phyloP scores from a whole-genome alignment of 306 rosid genomes.

The Cicer judaicum region DNA sequence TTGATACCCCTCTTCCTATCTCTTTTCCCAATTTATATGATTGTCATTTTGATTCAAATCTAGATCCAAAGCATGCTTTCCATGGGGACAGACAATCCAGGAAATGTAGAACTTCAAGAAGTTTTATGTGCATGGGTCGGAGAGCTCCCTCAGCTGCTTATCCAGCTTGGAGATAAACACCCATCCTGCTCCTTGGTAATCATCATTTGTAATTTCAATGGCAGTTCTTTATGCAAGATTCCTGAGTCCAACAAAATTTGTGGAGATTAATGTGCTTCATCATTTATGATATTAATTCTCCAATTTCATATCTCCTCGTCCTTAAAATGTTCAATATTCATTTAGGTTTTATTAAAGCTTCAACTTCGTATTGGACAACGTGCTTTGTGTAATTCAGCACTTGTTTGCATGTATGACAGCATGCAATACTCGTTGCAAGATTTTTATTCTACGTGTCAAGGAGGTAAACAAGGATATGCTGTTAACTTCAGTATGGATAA shows the following conservation, averaged over 20 bases:
- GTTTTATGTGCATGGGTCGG: slow-evolving; percentile 68
- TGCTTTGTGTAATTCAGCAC: slow-evolving; percentile 59
- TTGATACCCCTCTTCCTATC: slow-evolving; percentile 20
- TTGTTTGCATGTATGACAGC: slow-evolving; percentile 62
- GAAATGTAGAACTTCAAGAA: slow-evolving; percentile 56
- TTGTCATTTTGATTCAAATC: slow-evolving; percentile 37
- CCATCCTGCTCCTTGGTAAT: slow-evolving; percentile 68
- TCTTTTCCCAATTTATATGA: not conserved
- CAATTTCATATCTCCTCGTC: slow-evolving; percentile 12
- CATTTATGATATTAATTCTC: slow-evolving; percentile 38
- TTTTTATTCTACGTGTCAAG: slow-evolving; percentile 57
- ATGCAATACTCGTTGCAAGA: slow-evolving; percentile 61
- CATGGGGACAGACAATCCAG: slow-evolving; percentile 55
- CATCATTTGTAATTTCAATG: slow-evolving; percentile 38
- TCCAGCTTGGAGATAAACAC: slow-evolving; percentile 69
- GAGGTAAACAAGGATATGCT: slow-evolving; percentile 55
- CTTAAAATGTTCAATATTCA: slow-evolving; percentile 34
- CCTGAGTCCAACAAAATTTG: slow-evolving; percentile 27
- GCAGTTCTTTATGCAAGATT: slow-evolving; percentile 23
- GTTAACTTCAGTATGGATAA: slow-evolving; percentile 25
- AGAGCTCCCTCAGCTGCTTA: slow-evolving; percentile 75
- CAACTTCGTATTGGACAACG: slow-evolving; percentile 70
- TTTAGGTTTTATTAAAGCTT: slow-evolving; percentile 70
- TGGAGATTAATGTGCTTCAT: slow-evolving; percentile 13
- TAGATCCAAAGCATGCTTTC: slow-evolving; percentile 58